Evolutionary conservation across 2,329 filamentous ascomycete genomes (phyloP), one percentile per base, ranked within the genome.

Genomic region (Neocucurbitaria cava): DNA sequence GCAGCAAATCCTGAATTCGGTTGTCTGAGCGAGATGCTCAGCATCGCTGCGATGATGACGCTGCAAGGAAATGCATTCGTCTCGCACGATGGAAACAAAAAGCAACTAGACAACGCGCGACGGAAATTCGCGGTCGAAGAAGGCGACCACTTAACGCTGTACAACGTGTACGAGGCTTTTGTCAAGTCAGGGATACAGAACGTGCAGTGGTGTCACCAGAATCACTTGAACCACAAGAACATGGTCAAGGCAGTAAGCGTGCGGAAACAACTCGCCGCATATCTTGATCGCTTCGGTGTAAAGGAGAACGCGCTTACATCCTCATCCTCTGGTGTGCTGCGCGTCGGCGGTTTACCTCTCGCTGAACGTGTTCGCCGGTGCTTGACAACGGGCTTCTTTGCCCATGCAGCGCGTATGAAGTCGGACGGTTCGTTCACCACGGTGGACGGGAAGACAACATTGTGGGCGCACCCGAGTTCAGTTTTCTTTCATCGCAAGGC

Each of bases 401-500:
- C 92, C 0, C 92, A 98, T 73, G 93, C 92, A 3, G 95, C 95
- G 40, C 87, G 88, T 70, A 97, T 98, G 93, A 91, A 96, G 75
- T 84, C 91, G 0, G 94, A 98, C 79, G 95, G 95, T 13, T 93
- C 87, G 4, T 97, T 96, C 74, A 87, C 85, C 64, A 94, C 91
- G 46, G 88, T 96, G n/a, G 88, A 88, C 56, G 92, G 92, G 26
- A 87, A 87, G 35, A 89, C 89, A 46, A 85, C 87, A 4, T 80
- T 98, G 48, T 85, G 96, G 79, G 92, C 92, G 20, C 95, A 99
- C 76, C 95, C 95, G 0, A 96, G 87, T 70, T 96, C 90, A 35
- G 78, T 98, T 64, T 92, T 98, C 87, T 98, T 98, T 81, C 96
- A 96, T 75, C 87, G 93, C 52, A 97, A 96, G 79, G 92, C 92